Evolutionary conservation across 352 stramenopile genomes (phyloP).

Genomic region (Phytophthora ramorum): DNA sequence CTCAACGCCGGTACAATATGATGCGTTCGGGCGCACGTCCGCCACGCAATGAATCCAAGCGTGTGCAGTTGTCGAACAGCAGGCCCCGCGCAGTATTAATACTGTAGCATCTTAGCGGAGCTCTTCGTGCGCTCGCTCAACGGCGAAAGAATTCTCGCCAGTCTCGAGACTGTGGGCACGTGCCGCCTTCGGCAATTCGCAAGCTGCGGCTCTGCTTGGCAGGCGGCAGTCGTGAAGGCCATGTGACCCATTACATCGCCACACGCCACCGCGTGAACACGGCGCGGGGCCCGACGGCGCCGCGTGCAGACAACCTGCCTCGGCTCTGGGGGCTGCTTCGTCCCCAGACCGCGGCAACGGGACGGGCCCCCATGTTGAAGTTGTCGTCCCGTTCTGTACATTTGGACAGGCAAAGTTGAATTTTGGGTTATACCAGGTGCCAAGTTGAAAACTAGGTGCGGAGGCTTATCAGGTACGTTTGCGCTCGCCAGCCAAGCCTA

Average conservation of each 20-base stretch:
- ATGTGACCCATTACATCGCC: conserved; percentile 23
- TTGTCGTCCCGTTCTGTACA: conserved; percentile 12
- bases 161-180: neutral
- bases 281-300: conserved; percentile 8
- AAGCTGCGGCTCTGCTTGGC: too few species aligned
- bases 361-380: conserved; percentile 27
- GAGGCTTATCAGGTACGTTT: conserved; percentile 4
- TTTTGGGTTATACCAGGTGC: neutral
- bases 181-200: conserved; percentile 4
- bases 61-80: conserved; percentile 7
- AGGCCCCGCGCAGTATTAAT: neutral
- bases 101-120: neutral
- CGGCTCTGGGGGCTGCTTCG: conserved; percentile 19
- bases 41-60: conserved; percentile 11
- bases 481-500: neutral
- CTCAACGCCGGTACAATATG: conserved; percentile 22
- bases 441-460: neutral
- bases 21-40: conserved; percentile 9
- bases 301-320: conserved; percentile 16
- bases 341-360: conserved; percentile 8
- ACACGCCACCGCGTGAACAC: conserved; percentile 20
- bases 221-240: conserved; percentile 20
- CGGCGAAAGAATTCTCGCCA: conserved; percentile 30
- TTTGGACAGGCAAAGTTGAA: neutral
- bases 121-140: conserved; percentile 14